Percentiles rank a stretch among this genome's conserved stretches.
Conservation (phyloP, 2,329 filamentous ascomycete genomes). For the Fusarium redolens region DNA sequence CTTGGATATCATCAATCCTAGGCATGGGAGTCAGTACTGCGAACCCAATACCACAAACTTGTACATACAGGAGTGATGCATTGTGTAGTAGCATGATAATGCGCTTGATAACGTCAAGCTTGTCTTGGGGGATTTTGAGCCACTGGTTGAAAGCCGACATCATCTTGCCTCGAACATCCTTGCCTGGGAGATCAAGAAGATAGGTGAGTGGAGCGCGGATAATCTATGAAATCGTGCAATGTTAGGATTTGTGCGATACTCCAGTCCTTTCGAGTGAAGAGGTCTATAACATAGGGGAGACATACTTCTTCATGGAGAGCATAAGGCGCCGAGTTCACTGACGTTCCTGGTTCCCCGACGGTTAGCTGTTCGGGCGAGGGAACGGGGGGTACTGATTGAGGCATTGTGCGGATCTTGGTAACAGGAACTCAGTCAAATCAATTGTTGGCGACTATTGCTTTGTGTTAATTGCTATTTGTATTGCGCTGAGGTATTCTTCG, state of each 20-base stretch:
- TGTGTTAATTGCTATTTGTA: neutral
- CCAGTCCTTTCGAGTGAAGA: neutral
- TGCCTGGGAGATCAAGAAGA: neutral
- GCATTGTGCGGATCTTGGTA: neutral
- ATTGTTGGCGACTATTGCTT: neutral
- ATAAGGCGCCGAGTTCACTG: neutral
- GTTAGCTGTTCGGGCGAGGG: neutral
- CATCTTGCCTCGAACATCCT: neutral
- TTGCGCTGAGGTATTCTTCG: neutral
- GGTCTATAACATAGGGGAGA: neutral
- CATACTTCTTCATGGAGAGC: neutral
- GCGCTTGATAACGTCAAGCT: neutral
- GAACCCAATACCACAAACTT: neutral
- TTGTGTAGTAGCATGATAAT: neutral
- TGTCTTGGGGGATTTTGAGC: neutral
- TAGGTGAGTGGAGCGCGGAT: neutral
- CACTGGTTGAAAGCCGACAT: neutral
- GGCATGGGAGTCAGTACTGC: neutral
- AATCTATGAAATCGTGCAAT: neutral
- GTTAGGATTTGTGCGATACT: neutral
- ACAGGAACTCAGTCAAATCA: neutral
- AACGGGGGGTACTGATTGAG: neutral
- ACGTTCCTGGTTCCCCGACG: neutral
- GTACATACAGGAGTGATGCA: neutral
- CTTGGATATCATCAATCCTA: neutral